These are phyloP conservation scores for Amphichorda felina DNA, from an alignment of 2,329 filamentous ascomycete species.

Conservation along the genomic window DNA sequence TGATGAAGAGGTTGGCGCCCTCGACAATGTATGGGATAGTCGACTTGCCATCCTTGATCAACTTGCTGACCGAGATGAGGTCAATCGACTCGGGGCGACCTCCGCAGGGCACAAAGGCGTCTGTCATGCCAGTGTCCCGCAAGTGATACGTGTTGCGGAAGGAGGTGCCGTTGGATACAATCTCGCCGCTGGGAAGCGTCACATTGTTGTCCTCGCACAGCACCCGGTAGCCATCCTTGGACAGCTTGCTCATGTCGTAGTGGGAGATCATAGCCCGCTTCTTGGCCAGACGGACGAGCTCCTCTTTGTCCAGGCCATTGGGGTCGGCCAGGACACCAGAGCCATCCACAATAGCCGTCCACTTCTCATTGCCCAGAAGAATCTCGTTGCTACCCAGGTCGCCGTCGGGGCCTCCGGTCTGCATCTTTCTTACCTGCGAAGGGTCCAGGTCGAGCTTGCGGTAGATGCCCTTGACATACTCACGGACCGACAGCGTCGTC, in stretches of 20 bases:
- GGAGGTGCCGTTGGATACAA: conserved; percentile 78
- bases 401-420: conserved; percentile 93
- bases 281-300: conserved; percentile 76
- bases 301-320: conserved; percentile 72
- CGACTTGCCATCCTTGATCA: conserved; percentile 83
- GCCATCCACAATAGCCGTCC: conserved; percentile 90
- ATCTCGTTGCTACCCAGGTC: conserved; percentile 98
- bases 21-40: conserved; percentile 92
- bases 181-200: conserved; percentile 76
- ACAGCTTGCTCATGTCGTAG: conserved; percentile 78
- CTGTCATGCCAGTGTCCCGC: conserved; percentile 62
- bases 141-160: conserved; percentile 99
- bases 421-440: conserved; percentile 77
- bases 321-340: conserved; percentile 91
- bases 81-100: conserved; percentile 96
- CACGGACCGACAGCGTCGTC: conserved; percentile 92
- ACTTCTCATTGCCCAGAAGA: conserved; percentile 88
- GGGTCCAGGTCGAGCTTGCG: conserved; percentile 88
- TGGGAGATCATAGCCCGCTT: conserved; percentile 80
- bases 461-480: conserved; percentile 95
- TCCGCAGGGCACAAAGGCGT: conserved; percentile 91
- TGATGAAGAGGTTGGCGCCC: conserved; percentile 97
- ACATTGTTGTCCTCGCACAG: conserved; percentile 85
- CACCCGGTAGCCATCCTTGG: conserved; percentile 78
- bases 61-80: conserved; percentile 70